These are phyloP conservation scores for Chrysoporthe deuterocubensis DNA, from an alignment of 2,329 filamentous ascomycete species.

Conservation along the genomic window DNA sequence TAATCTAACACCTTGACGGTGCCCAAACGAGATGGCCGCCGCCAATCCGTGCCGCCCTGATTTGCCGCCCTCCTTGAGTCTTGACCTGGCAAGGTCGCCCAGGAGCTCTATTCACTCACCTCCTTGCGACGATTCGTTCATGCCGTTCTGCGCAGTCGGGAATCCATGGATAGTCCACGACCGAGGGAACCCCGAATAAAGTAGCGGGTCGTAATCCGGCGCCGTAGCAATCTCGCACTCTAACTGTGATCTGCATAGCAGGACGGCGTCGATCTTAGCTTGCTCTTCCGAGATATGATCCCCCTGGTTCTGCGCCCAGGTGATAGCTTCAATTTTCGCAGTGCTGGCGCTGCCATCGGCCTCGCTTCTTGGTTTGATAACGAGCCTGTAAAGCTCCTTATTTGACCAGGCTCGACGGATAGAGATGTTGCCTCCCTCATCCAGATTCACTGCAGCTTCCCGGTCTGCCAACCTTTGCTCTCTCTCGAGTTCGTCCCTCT, in stretches of 20 bases:
- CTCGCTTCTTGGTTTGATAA: not conserved
- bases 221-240: slow-evolving; percentile 13
- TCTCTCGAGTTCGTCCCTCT: too few species aligned
- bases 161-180: too few species aligned
- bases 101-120: not conserved
- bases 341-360: not conserved
- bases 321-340: slow-evolving; percentile 4
- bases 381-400: slow-evolving; percentile 16
- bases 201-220: not conserved
- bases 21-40: not conserved
- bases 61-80: slow-evolving; percentile 1
- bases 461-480: too few species aligned
- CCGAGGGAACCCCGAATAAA: not conserved
- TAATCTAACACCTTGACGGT: not conserved
- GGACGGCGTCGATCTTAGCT: slow-evolving; percentile 11
- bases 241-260: slow-evolving; percentile 9
- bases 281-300: slow-evolving; percentile 3
- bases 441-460: not conserved
- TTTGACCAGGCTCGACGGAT: slow-evolving; percentile 17
- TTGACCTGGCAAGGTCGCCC: not conserved
- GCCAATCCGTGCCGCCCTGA: not conserved
- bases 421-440: slow-evolving; percentile 1
- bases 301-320: slow-evolving; percentile 4
- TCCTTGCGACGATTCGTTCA: not conserved
- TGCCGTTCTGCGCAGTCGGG: not conserved